These are phyloP conservation scores for Pleurotus giganteus DNA, from an alignment of 768 basidiomycete genomes.

Conservation along the genomic window DNA sequence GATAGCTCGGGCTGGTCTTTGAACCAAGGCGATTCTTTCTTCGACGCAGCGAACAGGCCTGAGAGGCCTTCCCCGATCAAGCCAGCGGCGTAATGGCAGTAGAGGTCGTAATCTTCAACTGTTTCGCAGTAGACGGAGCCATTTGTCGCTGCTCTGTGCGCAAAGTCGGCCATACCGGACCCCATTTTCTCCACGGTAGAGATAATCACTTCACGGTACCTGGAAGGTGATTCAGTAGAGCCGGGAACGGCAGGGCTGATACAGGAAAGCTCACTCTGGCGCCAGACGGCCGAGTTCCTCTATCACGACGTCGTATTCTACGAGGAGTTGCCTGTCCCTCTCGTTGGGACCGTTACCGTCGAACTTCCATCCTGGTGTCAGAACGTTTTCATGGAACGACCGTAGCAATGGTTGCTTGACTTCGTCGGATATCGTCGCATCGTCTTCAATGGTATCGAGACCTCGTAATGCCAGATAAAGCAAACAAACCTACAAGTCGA, in stretches of 20 bases:
- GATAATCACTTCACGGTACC: conserved; percentile 77
- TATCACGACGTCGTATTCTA: conserved; percentile 81
- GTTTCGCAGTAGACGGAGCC: conserved; percentile 70
- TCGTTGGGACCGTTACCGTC: conserved; percentile 80
- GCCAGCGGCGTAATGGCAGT: conserved; percentile 98
- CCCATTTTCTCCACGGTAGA: conserved; percentile 88
- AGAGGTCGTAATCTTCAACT: conserved; percentile 88
- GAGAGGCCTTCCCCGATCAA: conserved; percentile 96
- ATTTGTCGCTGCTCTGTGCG: conserved; percentile 74
- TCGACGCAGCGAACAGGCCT: conserved; percentile 81
- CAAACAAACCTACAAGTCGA: conserved; percentile 94
- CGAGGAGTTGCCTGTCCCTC: conserved; percentile 81
- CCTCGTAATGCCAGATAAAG: conserved; percentile 94
- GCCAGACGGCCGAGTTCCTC: conserved; percentile 74
- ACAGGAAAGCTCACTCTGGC: conserved; percentile 46
- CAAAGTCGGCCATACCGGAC: conserved; percentile 93
- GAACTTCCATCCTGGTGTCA: conserved; percentile 86
- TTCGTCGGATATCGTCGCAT: conserved; percentile 90
- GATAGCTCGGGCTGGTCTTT: conserved; percentile 80
- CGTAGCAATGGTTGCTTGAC: conserved; percentile 85
- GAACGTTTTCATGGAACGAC: conserved; percentile 74
- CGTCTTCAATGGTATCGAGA: conserved; percentile 97
- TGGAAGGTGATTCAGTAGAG: conserved; percentile 22
- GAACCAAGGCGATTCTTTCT: conserved; percentile 75
- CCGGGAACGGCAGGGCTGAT: background rate